phyloP scores from a whole-genome alignment of 192 early-diverging fungal species.

The Nowakowskiella sp. region DNA sequence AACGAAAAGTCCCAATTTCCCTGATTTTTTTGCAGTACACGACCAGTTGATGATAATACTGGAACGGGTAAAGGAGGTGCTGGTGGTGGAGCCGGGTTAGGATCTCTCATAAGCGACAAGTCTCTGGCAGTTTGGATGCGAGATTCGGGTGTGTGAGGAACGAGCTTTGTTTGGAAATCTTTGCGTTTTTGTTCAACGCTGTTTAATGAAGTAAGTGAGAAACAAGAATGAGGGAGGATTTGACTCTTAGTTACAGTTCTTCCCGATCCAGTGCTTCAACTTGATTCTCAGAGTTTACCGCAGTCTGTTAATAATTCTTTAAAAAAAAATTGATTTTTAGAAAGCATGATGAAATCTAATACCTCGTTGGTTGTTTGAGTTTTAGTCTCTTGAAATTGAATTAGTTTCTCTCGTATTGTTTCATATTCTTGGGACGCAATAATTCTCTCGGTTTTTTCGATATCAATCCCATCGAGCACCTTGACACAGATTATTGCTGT shows the following conservation, averaged over 20 bases:
- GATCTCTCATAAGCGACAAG: conserved; percentile 30
- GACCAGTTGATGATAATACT: conserved; percentile 30
- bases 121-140: conserved; percentile 43
- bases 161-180: conserved; percentile 33
- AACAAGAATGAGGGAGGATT: too few relatives aligned
- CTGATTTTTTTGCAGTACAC: conserved; percentile 46
- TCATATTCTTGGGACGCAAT: conserved; percentile 35
- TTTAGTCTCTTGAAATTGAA: conserved; percentile 16
- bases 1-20: conserved; percentile 42
- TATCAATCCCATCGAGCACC: conserved; percentile 42
- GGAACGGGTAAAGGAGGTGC: conserved; percentile 4
- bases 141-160: conserved; percentile 41
- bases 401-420: conserved; percentile 19
- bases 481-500: not conserved
- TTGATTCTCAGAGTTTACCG: too few relatives aligned
- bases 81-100: conserved; percentile 11
- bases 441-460: conserved; percentile 49
- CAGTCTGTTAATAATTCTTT: too few relatives aligned
- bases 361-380: conserved; percentile 7
- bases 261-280: too few relatives aligned
- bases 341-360: too few relatives aligned
- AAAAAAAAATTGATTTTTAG: too few relatives aligned
- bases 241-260: too few relatives aligned
- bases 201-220: conserved; percentile 2
- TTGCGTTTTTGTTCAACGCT: conserved; percentile 26